Conservation (phyloP, 2,329 filamentous ascomycete species). For the Plenodomus tracheiphilus region DNA sequence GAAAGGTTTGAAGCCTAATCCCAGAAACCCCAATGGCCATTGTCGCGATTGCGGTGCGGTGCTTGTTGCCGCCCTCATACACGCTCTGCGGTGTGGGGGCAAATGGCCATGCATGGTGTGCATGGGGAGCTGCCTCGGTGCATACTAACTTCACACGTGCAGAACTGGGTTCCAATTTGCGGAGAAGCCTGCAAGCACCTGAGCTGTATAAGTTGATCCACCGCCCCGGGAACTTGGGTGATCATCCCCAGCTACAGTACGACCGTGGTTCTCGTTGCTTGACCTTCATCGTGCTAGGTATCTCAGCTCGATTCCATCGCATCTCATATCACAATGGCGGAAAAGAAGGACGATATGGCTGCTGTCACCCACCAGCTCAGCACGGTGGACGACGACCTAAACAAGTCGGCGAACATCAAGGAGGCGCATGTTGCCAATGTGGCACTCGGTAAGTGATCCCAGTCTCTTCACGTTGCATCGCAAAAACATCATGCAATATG, state of each 20-base stretch:
- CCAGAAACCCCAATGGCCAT: neutral
- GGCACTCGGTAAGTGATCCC: constrained; percentile 25
- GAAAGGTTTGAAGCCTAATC: neutral
- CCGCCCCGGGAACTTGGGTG: constrained; percentile 12
- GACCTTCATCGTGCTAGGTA: neutral
- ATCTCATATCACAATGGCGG: constrained; percentile 15
- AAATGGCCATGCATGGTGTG: constrained; percentile 5
- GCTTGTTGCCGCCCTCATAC: neutral
- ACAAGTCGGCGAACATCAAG: constrained; percentile 24
- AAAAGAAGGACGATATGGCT: constrained; percentile 24
- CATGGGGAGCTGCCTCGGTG: constrained; percentile 21
- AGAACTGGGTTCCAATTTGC: constrained; percentile 10
- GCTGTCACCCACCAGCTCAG: constrained; percentile 30
- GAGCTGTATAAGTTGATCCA: constrained; percentile 27
- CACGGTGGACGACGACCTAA: constrained; percentile 23
- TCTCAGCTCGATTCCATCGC: neutral
- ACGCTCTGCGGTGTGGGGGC: neutral
- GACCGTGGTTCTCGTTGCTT: constrained; percentile 5
- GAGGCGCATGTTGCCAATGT: constrained; percentile 37
- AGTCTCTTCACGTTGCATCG: neutral
- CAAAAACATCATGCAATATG: neutral
- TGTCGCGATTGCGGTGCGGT: neutral
- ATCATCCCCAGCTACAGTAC: constrained; percentile 5
- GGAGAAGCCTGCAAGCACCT: constrained; percentile 25
- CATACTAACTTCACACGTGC: constrained; percentile 6